Percentiles rank a stretch among this genome's conserved stretches.
Conservation (phyloP, 1,284 basidiomycete species). For the Puccinia triticina region DNA sequence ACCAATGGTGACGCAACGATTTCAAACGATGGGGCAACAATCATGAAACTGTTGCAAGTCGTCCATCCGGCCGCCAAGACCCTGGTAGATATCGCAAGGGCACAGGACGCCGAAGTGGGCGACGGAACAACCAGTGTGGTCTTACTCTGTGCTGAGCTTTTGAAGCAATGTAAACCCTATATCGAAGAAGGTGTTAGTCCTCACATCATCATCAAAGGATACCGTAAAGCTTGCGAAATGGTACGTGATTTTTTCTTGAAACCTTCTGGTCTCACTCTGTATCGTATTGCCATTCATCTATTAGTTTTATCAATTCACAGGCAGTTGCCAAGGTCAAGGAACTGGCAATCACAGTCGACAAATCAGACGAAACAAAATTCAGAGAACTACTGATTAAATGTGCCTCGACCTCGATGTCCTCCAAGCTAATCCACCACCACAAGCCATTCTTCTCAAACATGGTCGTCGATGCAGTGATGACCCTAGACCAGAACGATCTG, state of each 20-base stretch:
- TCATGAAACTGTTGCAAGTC: slow-evolving; percentile 94
- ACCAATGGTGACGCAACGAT: slow-evolving; percentile 94
- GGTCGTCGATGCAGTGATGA: slow-evolving; percentile 95
- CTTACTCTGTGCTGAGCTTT: slow-evolving; percentile 85
- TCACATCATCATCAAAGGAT: slow-evolving; percentile 96
- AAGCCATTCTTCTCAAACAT: slow-evolving; percentile 99
- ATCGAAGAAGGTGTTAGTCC: slow-evolving; percentile 98
- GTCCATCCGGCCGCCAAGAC: slow-evolving; percentile 96
- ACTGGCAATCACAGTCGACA: slow-evolving; percentile 88
- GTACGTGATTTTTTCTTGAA: slow-evolving; percentile 61
- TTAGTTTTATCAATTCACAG: slow-evolving; percentile 62
- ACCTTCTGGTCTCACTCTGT: not conserved
- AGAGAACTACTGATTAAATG: slow-evolving; percentile 91
- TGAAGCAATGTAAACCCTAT: slow-evolving; percentile 88
- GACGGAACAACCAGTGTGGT: slow-evolving; percentile 98
- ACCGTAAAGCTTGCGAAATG: slow-evolving; percentile 82
- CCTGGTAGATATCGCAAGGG: slow-evolving; percentile 93
- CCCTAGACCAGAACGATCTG: slow-evolving; percentile 87
- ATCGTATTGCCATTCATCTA: not conserved
- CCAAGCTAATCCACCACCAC: slow-evolving; percentile 97
- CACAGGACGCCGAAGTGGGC: slow-evolving; percentile 97
- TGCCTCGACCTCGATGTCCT: slow-evolving; percentile 98
- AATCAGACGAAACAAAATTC: slow-evolving; percentile 83
- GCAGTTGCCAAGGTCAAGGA: slow-evolving; percentile 84
- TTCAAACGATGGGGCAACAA: slow-evolving; percentile 95